Evolutionary conservation across 2,329 filamentous ascomycete genomes (phyloP).

Genomic region (Fusarium veterinarium): DNA sequence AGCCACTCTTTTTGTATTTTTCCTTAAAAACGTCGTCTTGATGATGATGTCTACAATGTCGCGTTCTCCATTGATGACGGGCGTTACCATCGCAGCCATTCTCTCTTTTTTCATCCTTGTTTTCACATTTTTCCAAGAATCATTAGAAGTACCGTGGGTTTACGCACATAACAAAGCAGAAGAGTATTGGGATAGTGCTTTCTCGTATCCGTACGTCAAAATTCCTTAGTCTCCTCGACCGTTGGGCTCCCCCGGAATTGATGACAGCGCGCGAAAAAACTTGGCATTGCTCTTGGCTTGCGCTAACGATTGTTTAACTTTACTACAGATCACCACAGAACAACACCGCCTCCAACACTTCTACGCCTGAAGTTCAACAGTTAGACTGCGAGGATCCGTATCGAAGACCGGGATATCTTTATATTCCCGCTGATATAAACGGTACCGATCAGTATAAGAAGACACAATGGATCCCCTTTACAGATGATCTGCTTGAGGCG

Average conservation of each 20-base stretch:
- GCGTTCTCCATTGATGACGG: slow-evolving; percentile 18
- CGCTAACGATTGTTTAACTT: slow-evolving; percentile 20
- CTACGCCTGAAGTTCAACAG: not conserved
- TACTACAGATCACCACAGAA: not conserved
- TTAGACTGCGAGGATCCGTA: slow-evolving; percentile 35
- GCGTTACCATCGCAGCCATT: slow-evolving; percentile 19
- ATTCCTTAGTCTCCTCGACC: not conserved
- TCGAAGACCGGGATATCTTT: slow-evolving; percentile 64
- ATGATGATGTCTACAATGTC: slow-evolving; percentile 31
- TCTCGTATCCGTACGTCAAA: slow-evolving; percentile 22
- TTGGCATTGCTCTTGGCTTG: slow-evolving; percentile 19
- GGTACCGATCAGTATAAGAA: slow-evolving; percentile 71
- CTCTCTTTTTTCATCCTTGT: slow-evolving; percentile 33
- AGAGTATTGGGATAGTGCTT: slow-evolving; percentile 17
- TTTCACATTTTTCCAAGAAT: slow-evolving; percentile 31
- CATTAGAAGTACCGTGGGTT: slow-evolving; percentile 18
- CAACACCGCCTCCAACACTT: not conserved
- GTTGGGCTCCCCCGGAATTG: not conserved
- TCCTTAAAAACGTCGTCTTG: slow-evolving; percentile 1
- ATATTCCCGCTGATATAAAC: slow-evolving; percentile 59
- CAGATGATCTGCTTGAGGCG: slow-evolving; percentile 68
- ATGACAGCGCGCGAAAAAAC: not conserved
- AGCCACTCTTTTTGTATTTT: not conserved
- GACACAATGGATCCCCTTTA: slow-evolving; percentile 47
- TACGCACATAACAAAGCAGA: slow-evolving; percentile 29